Conservation (phyloP, 257 asterid species). For the Oldenlandia corymbosa region DNA sequence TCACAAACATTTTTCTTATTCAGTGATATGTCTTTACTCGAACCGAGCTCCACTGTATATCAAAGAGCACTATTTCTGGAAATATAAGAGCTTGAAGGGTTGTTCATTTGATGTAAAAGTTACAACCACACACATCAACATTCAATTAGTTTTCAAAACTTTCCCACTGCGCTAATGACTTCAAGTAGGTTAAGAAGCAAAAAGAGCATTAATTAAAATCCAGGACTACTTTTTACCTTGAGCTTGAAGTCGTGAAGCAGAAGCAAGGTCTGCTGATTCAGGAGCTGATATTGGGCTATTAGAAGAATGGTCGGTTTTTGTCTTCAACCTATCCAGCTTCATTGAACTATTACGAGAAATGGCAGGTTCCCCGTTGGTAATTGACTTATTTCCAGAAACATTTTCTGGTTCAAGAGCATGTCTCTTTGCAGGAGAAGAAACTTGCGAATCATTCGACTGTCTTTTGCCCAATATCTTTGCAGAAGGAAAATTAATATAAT, state of each 20-base stretch:
- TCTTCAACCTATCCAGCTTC: slow-evolving; percentile 51
- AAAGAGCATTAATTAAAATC: not conserved
- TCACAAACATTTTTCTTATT: too few species aligned
- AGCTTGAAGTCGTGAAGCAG: slow-evolving; percentile 39
- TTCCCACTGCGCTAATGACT: too few species aligned
- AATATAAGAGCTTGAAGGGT: too few species aligned
- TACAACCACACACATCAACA: not conserved
- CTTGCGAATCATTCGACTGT: slow-evolving; percentile 60
- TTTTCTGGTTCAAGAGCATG: slow-evolving; percentile 44
- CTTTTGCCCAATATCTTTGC: slow-evolving; percentile 51
- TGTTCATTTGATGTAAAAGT: too few species aligned
- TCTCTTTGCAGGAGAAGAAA: slow-evolving; percentile 57
- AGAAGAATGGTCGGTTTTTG: slow-evolving; percentile 39
- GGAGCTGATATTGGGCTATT: slow-evolving; percentile 28
- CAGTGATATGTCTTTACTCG: too few species aligned
- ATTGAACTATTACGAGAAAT: slow-evolving; percentile 58
- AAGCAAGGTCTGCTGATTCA: slow-evolving; percentile 38
- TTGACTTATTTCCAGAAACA: slow-evolving; percentile 43
- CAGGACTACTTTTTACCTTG: slow-evolving; percentile 41
- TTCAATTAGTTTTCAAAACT: too few species aligned
- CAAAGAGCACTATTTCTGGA: too few species aligned
- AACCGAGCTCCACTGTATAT: too few species aligned
- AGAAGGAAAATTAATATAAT: slow-evolving; percentile 6
- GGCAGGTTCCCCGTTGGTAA: slow-evolving; percentile 35
- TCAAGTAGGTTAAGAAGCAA: too few species aligned